These are phyloP conservation scores for Brassica carinata DNA, from an alignment of 345 rosid species.

Conservation along the genomic window DNA sequence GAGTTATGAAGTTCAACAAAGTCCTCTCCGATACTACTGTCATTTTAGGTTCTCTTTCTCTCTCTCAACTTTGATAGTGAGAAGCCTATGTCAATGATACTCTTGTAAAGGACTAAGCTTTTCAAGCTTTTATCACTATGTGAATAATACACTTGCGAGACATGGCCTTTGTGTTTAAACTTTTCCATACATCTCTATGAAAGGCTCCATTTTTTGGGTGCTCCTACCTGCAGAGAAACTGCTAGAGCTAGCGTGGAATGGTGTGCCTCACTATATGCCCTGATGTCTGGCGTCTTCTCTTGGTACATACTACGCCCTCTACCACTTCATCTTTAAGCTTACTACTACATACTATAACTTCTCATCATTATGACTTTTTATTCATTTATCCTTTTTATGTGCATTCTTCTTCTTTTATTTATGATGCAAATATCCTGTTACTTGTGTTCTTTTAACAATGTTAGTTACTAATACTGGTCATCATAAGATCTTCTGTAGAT, in stretches of 20 bases:
- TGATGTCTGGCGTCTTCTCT: constrained; percentile 89
- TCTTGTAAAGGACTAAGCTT: not conserved
- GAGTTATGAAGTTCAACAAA: constrained; percentile 82
- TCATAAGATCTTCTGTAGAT: too few species aligned
- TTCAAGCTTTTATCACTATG: not conserved
- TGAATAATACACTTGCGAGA: not conserved
- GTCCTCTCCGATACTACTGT: constrained; percentile 74
- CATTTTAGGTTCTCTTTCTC: constrained; percentile 65
- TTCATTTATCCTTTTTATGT: not conserved
- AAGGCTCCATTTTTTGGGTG: not conserved
- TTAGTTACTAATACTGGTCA: too few species aligned
- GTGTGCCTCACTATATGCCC: constrained; percentile 91
- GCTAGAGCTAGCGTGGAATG: constrained; percentile 96
- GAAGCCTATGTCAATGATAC: not conserved
- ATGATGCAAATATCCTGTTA: not conserved
- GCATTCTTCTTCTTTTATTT: not conserved
- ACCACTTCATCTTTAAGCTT: not conserved
- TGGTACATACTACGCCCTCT: constrained; percentile 55
- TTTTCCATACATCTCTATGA: not conserved
- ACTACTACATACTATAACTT: not conserved
- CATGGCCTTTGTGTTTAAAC: not conserved
- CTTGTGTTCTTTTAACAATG: not conserved
- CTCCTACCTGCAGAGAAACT: constrained; percentile 60
- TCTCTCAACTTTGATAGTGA: constrained; percentile 15
- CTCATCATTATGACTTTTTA: not conserved